phyloP scores from a whole-genome alignment of 768 basidiomycete genomes.

The Dendrothele bispora region DNA sequence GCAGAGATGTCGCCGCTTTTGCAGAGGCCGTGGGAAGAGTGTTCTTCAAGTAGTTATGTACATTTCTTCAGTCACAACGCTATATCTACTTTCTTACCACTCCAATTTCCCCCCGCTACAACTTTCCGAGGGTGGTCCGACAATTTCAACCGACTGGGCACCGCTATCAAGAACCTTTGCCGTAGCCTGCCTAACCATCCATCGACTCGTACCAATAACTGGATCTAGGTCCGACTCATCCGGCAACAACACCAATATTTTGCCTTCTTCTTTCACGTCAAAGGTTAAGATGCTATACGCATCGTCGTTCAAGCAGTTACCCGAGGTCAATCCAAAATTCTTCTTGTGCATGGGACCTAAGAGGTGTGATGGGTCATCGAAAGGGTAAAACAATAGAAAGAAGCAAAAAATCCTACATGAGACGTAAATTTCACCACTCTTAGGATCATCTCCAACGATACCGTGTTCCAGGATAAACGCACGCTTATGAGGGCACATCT shows the following conservation, averaged over 20 bases:
- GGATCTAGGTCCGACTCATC: slow-evolving; percentile 56
- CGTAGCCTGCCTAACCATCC: slow-evolving; percentile 58
- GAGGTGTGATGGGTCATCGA: slow-evolving; percentile 24
- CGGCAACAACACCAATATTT: slow-evolving; percentile 50
- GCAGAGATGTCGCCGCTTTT: no score
- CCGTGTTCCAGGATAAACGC: slow-evolving; percentile 74
- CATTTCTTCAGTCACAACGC: no score
- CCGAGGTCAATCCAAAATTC: slow-evolving; percentile 57
- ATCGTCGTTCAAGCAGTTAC: slow-evolving; percentile 58
- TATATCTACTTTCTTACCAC: no score
- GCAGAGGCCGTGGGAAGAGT: no score
- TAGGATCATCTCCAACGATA: slow-evolving; percentile 62
- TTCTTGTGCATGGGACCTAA: slow-evolving; percentile 66
- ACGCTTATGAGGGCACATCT: slow-evolving; percentile 49
- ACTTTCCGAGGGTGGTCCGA: no score
- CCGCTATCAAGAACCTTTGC: slow-evolving; percentile 39
- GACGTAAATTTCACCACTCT: no score
- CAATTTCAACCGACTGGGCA: no score
- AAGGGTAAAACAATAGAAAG: slow-evolving; percentile 36
- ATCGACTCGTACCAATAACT: slow-evolving; percentile 62
- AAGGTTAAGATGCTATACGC: slow-evolving; percentile 64
- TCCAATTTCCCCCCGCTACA: no score
- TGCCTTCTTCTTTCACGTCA: slow-evolving; percentile 47
- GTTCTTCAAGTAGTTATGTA: no score
- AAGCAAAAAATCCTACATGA: no score